Evolutionary conservation across 2,329 filamentous ascomycete genomes (phyloP), one percentile per base, ranked within the genome.

Genomic region (Colletotrichum incanum): DNA sequence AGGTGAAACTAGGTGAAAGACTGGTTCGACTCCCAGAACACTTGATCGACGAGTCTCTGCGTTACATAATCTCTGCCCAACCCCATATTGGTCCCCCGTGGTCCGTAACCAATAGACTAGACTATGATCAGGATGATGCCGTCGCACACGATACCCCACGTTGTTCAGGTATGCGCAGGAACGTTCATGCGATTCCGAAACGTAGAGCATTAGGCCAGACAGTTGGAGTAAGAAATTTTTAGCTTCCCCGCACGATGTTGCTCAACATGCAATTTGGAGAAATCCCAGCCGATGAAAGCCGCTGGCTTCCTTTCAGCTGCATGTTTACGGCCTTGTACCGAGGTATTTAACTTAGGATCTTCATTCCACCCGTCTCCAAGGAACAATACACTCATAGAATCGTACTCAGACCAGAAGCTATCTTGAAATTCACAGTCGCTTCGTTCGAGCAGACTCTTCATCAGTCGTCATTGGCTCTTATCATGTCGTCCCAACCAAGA

Each of bases 391-490:
- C 50, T n/a, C 16, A 55, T 12, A 6, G 16, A 34, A 20, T 20
- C 18, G 8, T 34, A 1, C 0, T 8, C 16, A 34, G 2, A 4
- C 31, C 20, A 14, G 11, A 16, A 4, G 2, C 16, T 20, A 16
- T 26, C 54, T 23, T 16, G 5, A 34, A 26, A 11, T 14, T 6
- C 34, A 18, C 3, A 23, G 12, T 18, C 20, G 34, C 3, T 26
- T 39, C 1, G 11, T 23, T 39, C 1, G 9, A 20, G 12, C 9
- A 18, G n/a, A 14, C 11, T 23, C 34, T 45, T 14, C 26, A n/a
- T 14, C 8, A 8, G 3, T 11, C 26, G 1, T 1, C 1, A n/a
- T 1, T 2, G 8, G 5, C 31, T 34, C 14, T 26, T 16, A 18
- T 1, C 7, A 72, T 69, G 60, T 18, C 59, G 26, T 64, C 59